phyloP scores from a whole-genome alignment of 1,139 yeast species.

The Yamadazyma trypodendri region DNA sequence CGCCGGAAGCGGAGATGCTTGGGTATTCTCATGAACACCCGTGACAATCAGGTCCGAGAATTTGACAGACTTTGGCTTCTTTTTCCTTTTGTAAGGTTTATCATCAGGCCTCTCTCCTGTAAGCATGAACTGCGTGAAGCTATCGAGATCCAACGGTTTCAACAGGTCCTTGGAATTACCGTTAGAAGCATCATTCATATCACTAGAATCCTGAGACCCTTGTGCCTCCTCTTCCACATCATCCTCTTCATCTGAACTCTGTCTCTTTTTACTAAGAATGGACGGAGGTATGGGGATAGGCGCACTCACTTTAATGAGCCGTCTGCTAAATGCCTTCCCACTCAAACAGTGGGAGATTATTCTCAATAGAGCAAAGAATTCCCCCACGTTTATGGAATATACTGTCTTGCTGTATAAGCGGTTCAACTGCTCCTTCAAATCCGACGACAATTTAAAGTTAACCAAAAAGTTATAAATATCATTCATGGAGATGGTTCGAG shows the following conservation, averaged over 20 bases:
- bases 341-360: slow-evolving; percentile 56
- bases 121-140: slow-evolving; percentile 69
- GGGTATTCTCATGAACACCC: slow-evolving; percentile 32
- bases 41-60: slow-evolving; percentile 64
- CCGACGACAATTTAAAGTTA: slow-evolving; percentile 55
- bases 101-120: slow-evolving; percentile 68
- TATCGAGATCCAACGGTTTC: slow-evolving; percentile 57
- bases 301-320: slow-evolving; percentile 50
- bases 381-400: slow-evolving; percentile 63
- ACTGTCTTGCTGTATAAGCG: slow-evolving; percentile 51
- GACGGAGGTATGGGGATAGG: slow-evolving; percentile 70
- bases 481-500: slow-evolving; percentile 53
- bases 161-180: slow-evolving; percentile 5
- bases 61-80: slow-evolving; percentile 60
- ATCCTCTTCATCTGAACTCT: slow-evolving; percentile 40
- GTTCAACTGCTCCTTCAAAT: slow-evolving; percentile 43
- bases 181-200: slow-evolving; percentile 13
- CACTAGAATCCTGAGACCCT: slow-evolving; percentile 16
- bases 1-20: slow-evolving; percentile 16
- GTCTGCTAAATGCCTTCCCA: slow-evolving; percentile 50
- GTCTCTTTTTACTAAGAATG: slow-evolving; percentile 57
- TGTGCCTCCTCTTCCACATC: slow-evolving; percentile 17
- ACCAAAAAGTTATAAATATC: slow-evolving; percentile 65
- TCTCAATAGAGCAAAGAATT: slow-evolving; percentile 70
- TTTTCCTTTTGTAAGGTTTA: slow-evolving; percentile 28